These are phyloP conservation scores for Albugo laibachii DNA, from an alignment of 352 stramenopile genomes.

Conservation along the genomic window DNA sequence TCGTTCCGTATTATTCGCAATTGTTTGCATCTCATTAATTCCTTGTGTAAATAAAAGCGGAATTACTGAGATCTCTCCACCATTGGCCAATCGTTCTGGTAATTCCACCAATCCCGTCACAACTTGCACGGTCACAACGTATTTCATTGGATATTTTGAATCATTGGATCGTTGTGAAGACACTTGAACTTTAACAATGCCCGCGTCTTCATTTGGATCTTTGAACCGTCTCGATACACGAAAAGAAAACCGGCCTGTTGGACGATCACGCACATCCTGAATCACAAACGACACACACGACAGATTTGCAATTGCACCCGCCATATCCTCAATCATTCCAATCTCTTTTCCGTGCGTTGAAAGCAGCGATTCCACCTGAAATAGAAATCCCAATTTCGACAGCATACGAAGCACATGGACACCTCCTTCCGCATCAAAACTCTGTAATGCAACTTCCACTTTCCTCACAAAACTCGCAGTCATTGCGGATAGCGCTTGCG, in stretches of 20 bases:
- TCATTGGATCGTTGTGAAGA: conserved; percentile 29
- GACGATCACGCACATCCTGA: conserved; percentile 70
- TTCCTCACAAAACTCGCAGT: conserved; percentile 73
- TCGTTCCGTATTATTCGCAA: conserved; percentile 81
- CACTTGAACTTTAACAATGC: conserved; percentile 60
- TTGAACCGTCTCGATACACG: conserved; percentile 67
- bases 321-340: conserved; percentile 90
- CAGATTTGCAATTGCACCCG: conserved; percentile 56
- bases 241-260: conserved; percentile 72
- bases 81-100: conserved; percentile 35
- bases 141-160: conserved; percentile 51
- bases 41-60: conserved; percentile 78
- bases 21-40: conserved; percentile 91
- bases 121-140: conserved; percentile 70
- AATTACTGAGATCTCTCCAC: conserved; percentile 67
- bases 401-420: conserved; percentile 69
- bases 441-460: conserved; percentile 66
- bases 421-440: conserved; percentile 41
- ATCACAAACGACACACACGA: conserved; percentile 73
- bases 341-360: conserved; percentile 91
- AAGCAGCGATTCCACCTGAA: conserved; percentile 86
- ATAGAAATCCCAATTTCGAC: conserved; percentile 68
- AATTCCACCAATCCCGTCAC: conserved; percentile 53
- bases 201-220: conserved; percentile 34
- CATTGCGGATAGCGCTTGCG: conserved; percentile 48